These are phyloP conservation scores for Torulaspora globosa DNA, from an alignment of 1,139 yeast genomes.

Conservation along the genomic window DNA sequence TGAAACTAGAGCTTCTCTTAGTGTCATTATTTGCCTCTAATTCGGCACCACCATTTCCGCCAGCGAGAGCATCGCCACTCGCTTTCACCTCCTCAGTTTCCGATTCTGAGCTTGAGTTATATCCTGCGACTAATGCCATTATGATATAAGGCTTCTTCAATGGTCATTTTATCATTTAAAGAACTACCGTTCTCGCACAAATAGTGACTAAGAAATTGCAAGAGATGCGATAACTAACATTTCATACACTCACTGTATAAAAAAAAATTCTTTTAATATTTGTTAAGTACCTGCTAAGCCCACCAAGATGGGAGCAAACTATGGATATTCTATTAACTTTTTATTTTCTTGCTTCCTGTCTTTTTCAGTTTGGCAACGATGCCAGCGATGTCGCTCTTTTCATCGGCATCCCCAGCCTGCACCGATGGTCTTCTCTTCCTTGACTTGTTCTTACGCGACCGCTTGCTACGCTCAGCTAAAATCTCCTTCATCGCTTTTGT, in stretches of 20 bases:
- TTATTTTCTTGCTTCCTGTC: conserved; percentile 20
- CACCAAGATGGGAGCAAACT: not conserved
- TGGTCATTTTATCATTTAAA: not conserved
- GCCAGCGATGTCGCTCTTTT: conserved; percentile 16
- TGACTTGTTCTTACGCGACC: conserved; percentile 39
- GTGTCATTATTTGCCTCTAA: not conserved
- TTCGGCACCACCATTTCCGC: not conserved
- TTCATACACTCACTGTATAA: not conserved
- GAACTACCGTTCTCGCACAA: not conserved
- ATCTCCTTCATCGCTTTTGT: conserved; percentile 84
- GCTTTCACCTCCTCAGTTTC: conserved; percentile 10
- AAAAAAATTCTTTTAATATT: not conserved
- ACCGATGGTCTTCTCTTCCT: conserved; percentile 22
- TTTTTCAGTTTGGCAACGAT: conserved; percentile 32
- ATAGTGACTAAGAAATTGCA: not conserved
- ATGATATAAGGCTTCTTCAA: not conserved
- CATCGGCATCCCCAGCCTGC: conserved; percentile 9
- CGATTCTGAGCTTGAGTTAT: conserved; percentile 20
- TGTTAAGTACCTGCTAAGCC: not conserved
- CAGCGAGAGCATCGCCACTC: not conserved
- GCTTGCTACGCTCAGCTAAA: conserved; percentile 65
- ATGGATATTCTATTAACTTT: conserved; percentile 4
- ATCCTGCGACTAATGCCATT: conserved; percentile 22
- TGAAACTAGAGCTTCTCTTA: conserved; percentile 4
- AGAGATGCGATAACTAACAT: not conserved